Conservation (phyloP, 2,329 filamentous ascomycete species). For the Cladophialophora immunda region DNA sequence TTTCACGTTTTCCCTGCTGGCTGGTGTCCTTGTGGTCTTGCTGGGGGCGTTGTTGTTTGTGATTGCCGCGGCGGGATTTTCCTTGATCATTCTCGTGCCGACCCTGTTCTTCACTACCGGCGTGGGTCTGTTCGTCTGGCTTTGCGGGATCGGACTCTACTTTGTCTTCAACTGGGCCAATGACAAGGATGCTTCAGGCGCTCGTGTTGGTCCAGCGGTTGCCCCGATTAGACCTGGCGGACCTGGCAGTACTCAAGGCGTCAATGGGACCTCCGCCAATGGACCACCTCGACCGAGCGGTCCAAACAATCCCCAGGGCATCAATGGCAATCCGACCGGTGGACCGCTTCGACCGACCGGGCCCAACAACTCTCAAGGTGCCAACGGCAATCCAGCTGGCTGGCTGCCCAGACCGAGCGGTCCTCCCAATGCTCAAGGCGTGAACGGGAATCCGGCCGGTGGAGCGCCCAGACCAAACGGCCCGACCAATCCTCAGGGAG, state of each 20-base stretch:
- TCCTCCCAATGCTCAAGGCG: neutral
- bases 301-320: neutral
- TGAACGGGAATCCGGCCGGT: slow-evolving; percentile 16
- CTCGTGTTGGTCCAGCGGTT: neutral
- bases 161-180: slow-evolving; percentile 42
- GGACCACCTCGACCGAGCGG: neutral
- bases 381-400: neutral
- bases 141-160: slow-evolving; percentile 70
- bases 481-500: slow-evolving; percentile 23
- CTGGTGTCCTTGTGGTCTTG: slow-evolving; percentile 64
- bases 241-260: neutral
- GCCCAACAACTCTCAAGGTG: neutral
- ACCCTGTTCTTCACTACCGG: slow-evolving; percentile 72
- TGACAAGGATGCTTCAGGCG: slow-evolving; percentile 31
- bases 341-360: neutral
- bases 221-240: neutral
- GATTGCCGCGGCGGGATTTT: slow-evolving; percentile 72
- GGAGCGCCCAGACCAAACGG: slow-evolving; percentile 24
- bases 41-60: slow-evolving; percentile 67
- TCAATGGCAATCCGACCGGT: neutral
- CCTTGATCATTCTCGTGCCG: slow-evolving; percentile 73
- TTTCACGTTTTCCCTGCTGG: slow-evolving; percentile 68
- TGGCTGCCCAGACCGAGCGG: neutral
- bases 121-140: slow-evolving; percentile 71
- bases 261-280: neutral